Conservation (phyloP, 2,329 filamentous ascomycete genomes). For the Aspergillus arachidicola region DNA sequence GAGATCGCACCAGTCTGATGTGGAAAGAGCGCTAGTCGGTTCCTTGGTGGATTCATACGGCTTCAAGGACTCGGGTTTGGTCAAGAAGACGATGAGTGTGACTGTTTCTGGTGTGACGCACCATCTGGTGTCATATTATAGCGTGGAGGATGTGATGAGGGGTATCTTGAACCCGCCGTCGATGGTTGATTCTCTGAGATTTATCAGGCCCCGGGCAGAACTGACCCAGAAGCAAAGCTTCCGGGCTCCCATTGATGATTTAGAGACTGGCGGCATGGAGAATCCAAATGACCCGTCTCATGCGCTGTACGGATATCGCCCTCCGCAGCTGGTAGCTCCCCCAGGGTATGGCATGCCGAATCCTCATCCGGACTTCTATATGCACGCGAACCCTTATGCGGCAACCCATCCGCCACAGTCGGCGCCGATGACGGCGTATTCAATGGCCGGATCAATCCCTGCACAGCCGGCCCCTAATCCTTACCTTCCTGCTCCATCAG, state of each 20-base stretch:
- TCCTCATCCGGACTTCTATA: conserved; percentile 39
- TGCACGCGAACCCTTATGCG: conserved; percentile 37
- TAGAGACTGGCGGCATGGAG: conserved; percentile 49
- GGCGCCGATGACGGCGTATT: conserved; percentile 37
- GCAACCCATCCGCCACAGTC: conserved; percentile 38
- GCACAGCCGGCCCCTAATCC: conserved; percentile 39
- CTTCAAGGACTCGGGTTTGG: conserved; percentile 78
- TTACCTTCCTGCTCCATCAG: conserved; percentile 38
- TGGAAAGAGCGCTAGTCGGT: conserved; percentile 68
- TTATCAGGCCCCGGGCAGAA: conserved; percentile 59
- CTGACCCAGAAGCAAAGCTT: conserved; percentile 67
- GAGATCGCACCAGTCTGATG: conserved; percentile 46
- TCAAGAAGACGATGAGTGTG: conserved; percentile 93
- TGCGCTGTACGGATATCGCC: conserved; percentile 44
- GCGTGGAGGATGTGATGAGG: conserved; percentile 72
- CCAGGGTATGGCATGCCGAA: conserved; percentile 40
- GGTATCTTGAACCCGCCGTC: conserved; percentile 62
- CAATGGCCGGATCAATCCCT: conserved; percentile 36
- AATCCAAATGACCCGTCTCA: conserved; percentile 42
- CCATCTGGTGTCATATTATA: conserved; percentile 89
- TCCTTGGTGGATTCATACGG: conserved; percentile 87
- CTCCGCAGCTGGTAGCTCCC: conserved; percentile 37
- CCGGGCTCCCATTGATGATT: conserved; percentile 65
- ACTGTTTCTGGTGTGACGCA: conserved; percentile 73
- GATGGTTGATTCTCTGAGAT: conserved; percentile 53